Evolutionary conservation across 139 green algal species (phyloP).

Genomic region (Zygnema circumcarinatum): DNA sequence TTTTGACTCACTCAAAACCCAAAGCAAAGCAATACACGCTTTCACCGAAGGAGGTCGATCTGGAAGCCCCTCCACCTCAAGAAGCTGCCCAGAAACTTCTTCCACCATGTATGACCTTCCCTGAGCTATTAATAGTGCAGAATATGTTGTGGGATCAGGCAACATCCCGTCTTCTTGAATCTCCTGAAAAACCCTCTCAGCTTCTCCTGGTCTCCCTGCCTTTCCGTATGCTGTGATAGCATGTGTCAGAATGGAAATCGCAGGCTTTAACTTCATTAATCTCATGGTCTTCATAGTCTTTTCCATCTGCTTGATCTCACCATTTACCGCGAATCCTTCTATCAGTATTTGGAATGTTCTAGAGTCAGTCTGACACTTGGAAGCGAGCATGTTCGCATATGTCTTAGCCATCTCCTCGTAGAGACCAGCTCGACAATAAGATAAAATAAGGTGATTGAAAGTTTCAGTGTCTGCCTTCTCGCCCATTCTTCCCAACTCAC

Average conservation of each 20-base stretch:
- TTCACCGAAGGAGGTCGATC: not conserved
- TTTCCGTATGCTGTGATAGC: not conserved
- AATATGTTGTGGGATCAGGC: not conserved
- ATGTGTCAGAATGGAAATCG: not conserved
- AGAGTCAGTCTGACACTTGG: not conserved
- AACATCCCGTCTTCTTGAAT: not conserved
- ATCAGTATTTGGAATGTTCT: not conserved
- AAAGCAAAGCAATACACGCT: not conserved
- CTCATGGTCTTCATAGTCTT: not conserved
- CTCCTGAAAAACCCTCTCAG: not conserved
- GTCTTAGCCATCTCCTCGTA: constrained; percentile 12
- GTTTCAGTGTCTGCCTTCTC: not conserved
- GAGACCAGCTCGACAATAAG: not conserved
- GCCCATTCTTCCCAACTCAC: not conserved
- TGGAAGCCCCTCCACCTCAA: not conserved
- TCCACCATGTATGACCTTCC: not conserved
- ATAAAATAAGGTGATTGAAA: constrained; percentile 16
- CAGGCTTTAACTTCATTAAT: not conserved
- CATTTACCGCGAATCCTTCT: not conserved
- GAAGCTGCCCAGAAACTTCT: constrained; percentile 3
- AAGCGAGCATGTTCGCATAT: not conserved
- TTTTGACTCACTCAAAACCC: not conserved
- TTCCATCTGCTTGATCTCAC: not conserved
- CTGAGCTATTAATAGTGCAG: not conserved
- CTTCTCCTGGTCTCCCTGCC: not conserved